Evolutionary conservation across 1,284 basidiomycete species (phyloP).

Genomic region (Malassezia restricta): DNA sequence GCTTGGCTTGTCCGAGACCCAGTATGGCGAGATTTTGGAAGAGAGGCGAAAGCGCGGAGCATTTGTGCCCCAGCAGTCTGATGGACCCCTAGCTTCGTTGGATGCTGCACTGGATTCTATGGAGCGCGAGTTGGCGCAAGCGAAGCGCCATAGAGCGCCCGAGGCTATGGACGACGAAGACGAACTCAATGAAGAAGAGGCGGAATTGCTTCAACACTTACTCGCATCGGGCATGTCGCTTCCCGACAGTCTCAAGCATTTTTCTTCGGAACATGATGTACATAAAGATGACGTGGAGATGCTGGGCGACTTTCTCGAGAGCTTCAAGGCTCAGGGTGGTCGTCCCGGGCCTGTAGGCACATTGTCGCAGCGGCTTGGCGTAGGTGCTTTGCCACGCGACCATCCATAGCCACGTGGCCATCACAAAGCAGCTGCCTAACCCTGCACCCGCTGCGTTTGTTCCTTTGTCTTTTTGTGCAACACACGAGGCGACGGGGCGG

Average conservation of each 20-base stretch:
- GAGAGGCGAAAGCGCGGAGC: constrained; percentile 9
- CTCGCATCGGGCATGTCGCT: constrained; percentile 9
- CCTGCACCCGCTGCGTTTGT: neutral
- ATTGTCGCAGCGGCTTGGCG: constrained; percentile 45
- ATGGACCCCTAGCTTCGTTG: neutral
- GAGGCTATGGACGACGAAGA: constrained; percentile 2
- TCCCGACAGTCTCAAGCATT: constrained; percentile 11
- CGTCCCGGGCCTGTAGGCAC: constrained; percentile 32
- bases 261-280: neutral
- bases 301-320: constrained; percentile 13
- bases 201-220: constrained; percentile 13
- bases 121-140: constrained; percentile 5
- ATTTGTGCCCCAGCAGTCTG: neutral
- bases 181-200: constrained; percentile 8
- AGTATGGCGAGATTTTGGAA: constrained; percentile 9
- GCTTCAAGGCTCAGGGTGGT: constrained; percentile 10
- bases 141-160: neutral
- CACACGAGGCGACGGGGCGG: constrained; percentile 16
- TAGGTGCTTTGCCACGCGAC: constrained; percentile 32
- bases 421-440: neutral
- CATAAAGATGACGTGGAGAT: neutral
- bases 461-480: neutral
- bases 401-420: constrained; percentile 8
- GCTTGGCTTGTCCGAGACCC: constrained; percentile 7
- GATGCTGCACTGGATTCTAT: constrained; percentile 14